phyloP scores from a whole-genome alignment of 129 eudicot genomes.

The Dittrichia graveolens region DNA sequence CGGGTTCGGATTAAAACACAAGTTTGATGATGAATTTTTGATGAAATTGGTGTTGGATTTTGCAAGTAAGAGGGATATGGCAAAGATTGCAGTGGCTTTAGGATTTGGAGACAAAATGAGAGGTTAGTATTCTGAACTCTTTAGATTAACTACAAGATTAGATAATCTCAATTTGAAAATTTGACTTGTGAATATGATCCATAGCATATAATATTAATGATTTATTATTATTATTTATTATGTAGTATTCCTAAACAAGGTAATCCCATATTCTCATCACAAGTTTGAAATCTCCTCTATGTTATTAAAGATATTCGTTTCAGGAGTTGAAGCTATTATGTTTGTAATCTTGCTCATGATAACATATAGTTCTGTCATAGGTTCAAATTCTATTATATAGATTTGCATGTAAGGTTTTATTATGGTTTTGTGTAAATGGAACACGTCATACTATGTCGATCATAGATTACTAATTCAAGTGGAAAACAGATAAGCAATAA shows the following conservation, averaged over 20 bases:
- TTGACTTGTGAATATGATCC: background rate
- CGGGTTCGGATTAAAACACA: constrained; percentile 53
- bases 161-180: background rate
- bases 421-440: too few relatives aligned
- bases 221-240: background rate
- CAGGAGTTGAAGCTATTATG: too few relatives aligned
- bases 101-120: constrained; percentile 48
- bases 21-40: constrained; percentile 46
- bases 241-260: constrained; percentile 6
- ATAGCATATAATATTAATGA: background rate
- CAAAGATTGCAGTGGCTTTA: constrained; percentile 50
- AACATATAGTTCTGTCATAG: background rate
- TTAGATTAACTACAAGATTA: background rate
- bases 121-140: constrained; percentile 31
- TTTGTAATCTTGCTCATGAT: background rate
- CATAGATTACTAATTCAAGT: too few relatives aligned
- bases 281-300: too few relatives aligned
- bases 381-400: background rate
- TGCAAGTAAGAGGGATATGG: constrained; percentile 55
- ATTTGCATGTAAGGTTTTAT: background rate
- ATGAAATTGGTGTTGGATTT: constrained; percentile 51
- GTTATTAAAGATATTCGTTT: too few relatives aligned
- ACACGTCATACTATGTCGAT: too few relatives aligned
- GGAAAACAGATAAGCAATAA: too few relatives aligned
- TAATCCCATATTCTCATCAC: background rate